These are phyloP conservation scores for Botryosphaeria dothidea DNA, from an alignment of 2,329 filamentous ascomycete genomes.

Conservation along the genomic window DNA sequence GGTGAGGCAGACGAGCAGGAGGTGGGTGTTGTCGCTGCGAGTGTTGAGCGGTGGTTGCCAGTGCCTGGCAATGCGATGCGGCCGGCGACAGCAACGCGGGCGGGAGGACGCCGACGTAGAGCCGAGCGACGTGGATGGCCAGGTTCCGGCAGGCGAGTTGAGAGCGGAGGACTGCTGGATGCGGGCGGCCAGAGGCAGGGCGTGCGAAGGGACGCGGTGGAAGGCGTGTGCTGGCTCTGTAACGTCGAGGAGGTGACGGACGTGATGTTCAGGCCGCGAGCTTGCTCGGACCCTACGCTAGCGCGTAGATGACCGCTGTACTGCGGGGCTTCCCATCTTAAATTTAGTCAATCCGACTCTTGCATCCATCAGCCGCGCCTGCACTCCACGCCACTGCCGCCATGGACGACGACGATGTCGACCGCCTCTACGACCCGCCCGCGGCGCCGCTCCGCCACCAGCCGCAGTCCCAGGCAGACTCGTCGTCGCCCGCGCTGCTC, in stretches of 20 bases:
- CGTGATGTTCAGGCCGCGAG: slow-evolving; percentile 12
- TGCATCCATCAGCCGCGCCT: slow-evolving; percentile 7
- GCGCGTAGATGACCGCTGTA: slow-evolving; percentile 6
- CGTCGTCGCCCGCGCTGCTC: slow-evolving; percentile 45
- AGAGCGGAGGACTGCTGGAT: slow-evolving; percentile 3
- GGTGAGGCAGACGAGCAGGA: background rate
- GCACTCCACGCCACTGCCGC: background rate
- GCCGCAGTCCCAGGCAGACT: background rate
- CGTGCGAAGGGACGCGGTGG: slow-evolving; percentile 11
- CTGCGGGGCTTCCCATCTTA: slow-evolving; percentile 7
- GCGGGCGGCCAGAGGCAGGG: background rate
- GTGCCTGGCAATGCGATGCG: slow-evolving; percentile 8
- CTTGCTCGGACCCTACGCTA: slow-evolving; percentile 5
- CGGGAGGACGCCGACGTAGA: slow-evolving; percentile 13
- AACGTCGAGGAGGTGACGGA: slow-evolving; percentile 17
- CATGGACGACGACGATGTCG: slow-evolving; percentile 15
- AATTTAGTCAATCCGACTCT: slow-evolving; percentile 3
- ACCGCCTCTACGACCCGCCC: slow-evolving; percentile 9
- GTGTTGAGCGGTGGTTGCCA: background rate
- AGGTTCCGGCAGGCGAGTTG: slow-evolving; percentile 8
- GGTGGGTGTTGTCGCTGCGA: background rate
- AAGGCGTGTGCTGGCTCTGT: slow-evolving; percentile 16
- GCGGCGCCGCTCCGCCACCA: background rate
- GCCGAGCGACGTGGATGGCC: slow-evolving; percentile 2
- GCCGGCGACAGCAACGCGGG: slow-evolving; percentile 5